phyloP scores from a whole-genome alignment of 345 rosid species.

The Gossypium thurberi region DNA sequence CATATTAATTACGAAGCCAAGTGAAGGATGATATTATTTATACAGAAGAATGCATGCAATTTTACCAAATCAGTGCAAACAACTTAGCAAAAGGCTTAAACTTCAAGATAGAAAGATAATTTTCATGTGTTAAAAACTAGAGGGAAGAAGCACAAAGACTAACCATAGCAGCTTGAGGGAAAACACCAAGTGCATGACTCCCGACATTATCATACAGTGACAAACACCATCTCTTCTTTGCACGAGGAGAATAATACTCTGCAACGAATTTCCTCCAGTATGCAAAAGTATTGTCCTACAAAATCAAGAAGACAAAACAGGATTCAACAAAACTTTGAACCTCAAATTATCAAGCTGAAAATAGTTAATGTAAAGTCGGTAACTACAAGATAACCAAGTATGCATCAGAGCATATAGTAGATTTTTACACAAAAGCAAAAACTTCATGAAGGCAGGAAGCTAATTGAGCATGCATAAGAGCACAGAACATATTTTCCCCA shows the following conservation, averaged over 20 bases:
- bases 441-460: background rate
- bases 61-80: background rate
- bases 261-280: conserved; percentile 95
- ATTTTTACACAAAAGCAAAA: background rate
- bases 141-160: conserved; percentile 20
- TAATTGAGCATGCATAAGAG: background rate
- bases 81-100: background rate
- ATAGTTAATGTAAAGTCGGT: background rate
- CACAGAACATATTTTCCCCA: background rate
- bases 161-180: conserved; percentile 95
- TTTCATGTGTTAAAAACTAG: background rate
- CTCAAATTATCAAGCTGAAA: conserved; percentile 6
- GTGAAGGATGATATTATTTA: background rate
- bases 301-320: conserved; percentile 20
- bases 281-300: conserved; percentile 75
- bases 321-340: background rate
- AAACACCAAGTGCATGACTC: conserved; percentile 88
- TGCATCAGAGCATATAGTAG: background rate
- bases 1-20: background rate
- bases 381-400: background rate
- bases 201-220: conserved; percentile 85
- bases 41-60: background rate
- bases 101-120: background rate
- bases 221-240: conserved; percentile 97
- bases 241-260: conserved; percentile 92